phyloP scores from a whole-genome alignment of 805 yeast genomes.

The Suhomyces sp. region DNA sequence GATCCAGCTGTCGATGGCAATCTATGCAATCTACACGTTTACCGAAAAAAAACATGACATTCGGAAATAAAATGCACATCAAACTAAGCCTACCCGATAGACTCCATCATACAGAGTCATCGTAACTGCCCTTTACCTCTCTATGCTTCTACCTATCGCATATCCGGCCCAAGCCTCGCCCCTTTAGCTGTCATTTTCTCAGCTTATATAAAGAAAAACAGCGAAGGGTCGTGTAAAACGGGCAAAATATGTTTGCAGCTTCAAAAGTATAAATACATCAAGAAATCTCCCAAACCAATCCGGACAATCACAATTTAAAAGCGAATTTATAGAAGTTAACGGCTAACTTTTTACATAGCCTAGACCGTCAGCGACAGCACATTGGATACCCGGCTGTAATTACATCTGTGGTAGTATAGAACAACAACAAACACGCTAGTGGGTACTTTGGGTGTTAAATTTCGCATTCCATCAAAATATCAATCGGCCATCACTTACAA shows the following conservation, averaged over 20 bases:
- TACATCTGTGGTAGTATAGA: not conserved
- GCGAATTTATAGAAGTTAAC: not conserved
- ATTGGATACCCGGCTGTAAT: not conserved
- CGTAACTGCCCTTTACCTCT: not conserved
- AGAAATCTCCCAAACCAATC: conserved; percentile 16
- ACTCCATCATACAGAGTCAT: not conserved
- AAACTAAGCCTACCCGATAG: not conserved
- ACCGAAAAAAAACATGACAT: not conserved
- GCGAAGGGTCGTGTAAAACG: conserved; percentile 3
- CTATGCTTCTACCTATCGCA: not conserved
- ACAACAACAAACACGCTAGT: not conserved
- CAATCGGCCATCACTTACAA: not conserved
- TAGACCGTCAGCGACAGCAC: not conserved
- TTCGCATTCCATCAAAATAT: not conserved
- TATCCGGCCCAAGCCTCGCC: not conserved
- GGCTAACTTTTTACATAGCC: not conserved
- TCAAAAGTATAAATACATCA: conserved; percentile 13
- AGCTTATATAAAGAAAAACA: not conserved
- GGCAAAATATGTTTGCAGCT: conserved; percentile 6
- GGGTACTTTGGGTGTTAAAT: not conserved
- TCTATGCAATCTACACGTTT: not conserved
- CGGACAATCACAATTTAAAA: not conserved
- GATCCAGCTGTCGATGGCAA: not conserved
- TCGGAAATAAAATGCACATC: not conserved
- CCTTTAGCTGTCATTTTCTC: not conserved